These are phyloP conservation scores for Phytophthora litchii DNA, from an alignment of 352 stramenopile species.

Conservation along the genomic window DNA sequence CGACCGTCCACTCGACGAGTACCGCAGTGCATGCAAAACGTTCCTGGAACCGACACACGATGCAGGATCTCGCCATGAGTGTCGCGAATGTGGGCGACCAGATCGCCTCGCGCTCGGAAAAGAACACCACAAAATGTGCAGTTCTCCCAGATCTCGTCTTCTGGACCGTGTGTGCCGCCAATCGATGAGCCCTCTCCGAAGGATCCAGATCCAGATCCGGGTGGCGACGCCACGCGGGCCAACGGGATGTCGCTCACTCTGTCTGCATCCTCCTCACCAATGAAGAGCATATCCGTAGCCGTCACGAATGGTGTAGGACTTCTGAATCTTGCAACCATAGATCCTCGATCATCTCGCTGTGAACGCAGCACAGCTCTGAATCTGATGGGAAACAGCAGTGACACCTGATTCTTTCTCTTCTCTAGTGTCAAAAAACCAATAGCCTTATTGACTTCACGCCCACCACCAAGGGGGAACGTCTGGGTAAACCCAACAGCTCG, in stretches of 20 bases:
- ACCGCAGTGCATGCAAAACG: conserved; percentile 61
- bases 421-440: conserved; percentile 72
- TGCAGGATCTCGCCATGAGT: conserved; percentile 62
- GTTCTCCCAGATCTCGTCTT: conserved; percentile 50
- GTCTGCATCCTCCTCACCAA: conserved; percentile 52
- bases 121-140: conserved; percentile 59
- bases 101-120: conserved; percentile 40
- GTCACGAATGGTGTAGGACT: conserved; percentile 53
- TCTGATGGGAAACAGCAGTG: conserved; percentile 67
- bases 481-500: conserved; percentile 61
- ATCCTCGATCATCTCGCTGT: conserved; percentile 35
- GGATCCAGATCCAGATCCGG: conserved; percentile 8
- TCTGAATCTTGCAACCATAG: conserved; percentile 18
- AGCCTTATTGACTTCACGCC: conserved; percentile 52
- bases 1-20: conserved; percentile 42
- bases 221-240: conserved; percentile 35
- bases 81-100: conserved; percentile 63
- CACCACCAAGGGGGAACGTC: conserved; percentile 53
- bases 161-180: neutral
- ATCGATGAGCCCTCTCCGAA: conserved; percentile 6
- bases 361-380: conserved; percentile 52
- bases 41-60: conserved; percentile 48
- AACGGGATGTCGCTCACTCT: conserved; percentile 44
- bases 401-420: conserved; percentile 63
- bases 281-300: conserved; percentile 56